These are phyloP conservation scores for Jasminum sambac DNA, from an alignment of 257 asterid species.

Conservation along the genomic window DNA sequence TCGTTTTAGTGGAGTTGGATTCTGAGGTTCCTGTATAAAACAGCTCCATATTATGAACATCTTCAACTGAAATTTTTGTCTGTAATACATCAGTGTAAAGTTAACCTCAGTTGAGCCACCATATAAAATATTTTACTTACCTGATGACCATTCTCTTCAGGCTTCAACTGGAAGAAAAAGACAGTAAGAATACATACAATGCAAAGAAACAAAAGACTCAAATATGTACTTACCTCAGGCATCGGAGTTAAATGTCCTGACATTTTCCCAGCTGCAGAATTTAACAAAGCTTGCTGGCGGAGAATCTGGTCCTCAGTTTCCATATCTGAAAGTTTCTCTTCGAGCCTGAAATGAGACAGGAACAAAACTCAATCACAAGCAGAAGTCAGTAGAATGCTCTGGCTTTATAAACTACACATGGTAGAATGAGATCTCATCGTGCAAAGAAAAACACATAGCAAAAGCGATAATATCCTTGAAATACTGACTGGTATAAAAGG, in stretches of 20 bases:
- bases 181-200: slow-evolving; percentile 23
- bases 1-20: slow-evolving; percentile 37
- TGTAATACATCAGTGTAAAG: slow-evolving; percentile 10
- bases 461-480: slow-evolving; percentile 14
- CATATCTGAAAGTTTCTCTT: slow-evolving; percentile 71
- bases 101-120: slow-evolving; percentile 11
- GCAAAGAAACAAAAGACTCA: background rate
- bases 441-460: background rate
- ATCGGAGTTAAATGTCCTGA: slow-evolving; percentile 49
- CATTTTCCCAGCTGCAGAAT: slow-evolving; percentile 48
- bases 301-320: slow-evolving; percentile 59
- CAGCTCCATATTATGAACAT: slow-evolving; percentile 7
- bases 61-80: slow-evolving; percentile 13
- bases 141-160: slow-evolving; percentile 62
- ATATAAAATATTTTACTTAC: slow-evolving; percentile 45
- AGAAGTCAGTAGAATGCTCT: slow-evolving; percentile 4
- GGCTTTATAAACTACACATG: slow-evolving; percentile 22
- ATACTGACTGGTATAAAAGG: background rate
- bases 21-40: slow-evolving; percentile 54
- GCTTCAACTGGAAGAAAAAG: slow-evolving; percentile 44
- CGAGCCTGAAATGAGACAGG: slow-evolving; percentile 48
- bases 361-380: slow-evolving; percentile 27
- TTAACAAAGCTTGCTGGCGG: slow-evolving; percentile 56
- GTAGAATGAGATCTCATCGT: slow-evolving; percentile 9
- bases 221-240: slow-evolving; percentile 41